Percentiles rank a stretch among this genome's conserved stretches.
phyloP scores from a whole-genome alignment of 106 monocot genomes.

The Gastrodia elata region DNA sequence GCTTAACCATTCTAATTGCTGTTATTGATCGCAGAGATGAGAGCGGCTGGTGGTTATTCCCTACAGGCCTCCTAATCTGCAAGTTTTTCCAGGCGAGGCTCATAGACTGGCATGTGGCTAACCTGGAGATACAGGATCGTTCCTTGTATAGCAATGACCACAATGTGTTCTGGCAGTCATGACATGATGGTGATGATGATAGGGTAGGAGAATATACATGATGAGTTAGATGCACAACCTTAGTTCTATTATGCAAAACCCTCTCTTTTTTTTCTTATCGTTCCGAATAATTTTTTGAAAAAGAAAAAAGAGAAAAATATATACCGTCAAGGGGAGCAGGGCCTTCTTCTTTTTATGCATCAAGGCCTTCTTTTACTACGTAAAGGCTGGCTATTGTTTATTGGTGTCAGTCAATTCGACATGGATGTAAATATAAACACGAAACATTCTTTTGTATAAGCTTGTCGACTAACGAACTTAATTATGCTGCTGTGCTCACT shows the following conservation, averaged over 20 bases:
- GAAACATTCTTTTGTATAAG: constrained; percentile 10
- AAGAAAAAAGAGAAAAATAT: constrained; percentile 1
- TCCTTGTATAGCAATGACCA: constrained; percentile 89
- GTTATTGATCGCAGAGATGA: constrained; percentile 56
- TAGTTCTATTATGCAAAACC: no score
- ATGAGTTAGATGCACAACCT: constrained; percentile 3
- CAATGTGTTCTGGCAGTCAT: constrained; percentile 78
- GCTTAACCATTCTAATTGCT: not conserved
- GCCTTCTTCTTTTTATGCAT: constrained; percentile 13
- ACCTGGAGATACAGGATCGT: constrained; percentile 97
- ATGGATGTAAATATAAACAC: constrained; percentile 14
- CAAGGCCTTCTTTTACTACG: constrained; percentile 7
- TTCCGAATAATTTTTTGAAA: not conserved
- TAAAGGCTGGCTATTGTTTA: constrained; percentile 4
- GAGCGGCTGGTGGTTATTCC: constrained; percentile 96
- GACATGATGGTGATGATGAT: constrained; percentile 12
- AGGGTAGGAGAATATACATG: constrained; percentile 6
- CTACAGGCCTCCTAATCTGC: constrained; percentile 49
- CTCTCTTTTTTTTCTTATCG: not conserved
- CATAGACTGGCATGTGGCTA: constrained; percentile 91
- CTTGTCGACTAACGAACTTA: not conserved
- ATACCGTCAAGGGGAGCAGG: not conserved
- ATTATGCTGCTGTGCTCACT: not conserved
- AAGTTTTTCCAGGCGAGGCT: constrained; percentile 83
- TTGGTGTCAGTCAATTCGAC: constrained; percentile 2